Evolutionary conservation across 2,329 filamentous ascomycete genomes (phyloP), one percentile per base, ranked within the genome.

Genomic region (Hyphodiscus sp.): DNA sequence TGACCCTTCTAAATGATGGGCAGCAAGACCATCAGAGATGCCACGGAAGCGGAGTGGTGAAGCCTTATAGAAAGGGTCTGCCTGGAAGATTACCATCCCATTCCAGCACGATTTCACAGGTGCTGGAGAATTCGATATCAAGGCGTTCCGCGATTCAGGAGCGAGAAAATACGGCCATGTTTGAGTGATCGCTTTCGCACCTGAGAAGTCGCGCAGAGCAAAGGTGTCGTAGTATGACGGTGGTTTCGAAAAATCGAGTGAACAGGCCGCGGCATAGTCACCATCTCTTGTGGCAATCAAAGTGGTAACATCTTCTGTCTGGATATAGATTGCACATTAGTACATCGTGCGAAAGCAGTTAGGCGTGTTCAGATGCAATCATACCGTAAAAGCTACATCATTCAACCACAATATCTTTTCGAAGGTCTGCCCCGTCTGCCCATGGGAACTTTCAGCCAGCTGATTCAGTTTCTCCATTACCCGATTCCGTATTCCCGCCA

Each of bases 1-100:
- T n/a, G 82, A 87, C n/a, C 76, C 87, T 68, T 91, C 87, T 26
- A 90, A 73, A 64, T 88, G 86, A 26, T 72, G 64, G 10, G 67
- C 62, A 1, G 81, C 81, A 1, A 91, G 76, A 4, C 75, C 76
- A 63, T 87, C 84, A 0, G 78, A 62, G 15, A 86, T 74, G 1
- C 75, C 83, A 10, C 85, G 80, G 67, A 88, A 89, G 15, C 69
- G 72, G 0, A 88, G 57, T 1, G 52, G 20, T 38, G 7, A 56
- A 43, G 23, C 51, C 15, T 23, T 56, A 45, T 79, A 74, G 62
- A 83, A 83, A 1, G 81, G 78, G n/a, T 70, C 70, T 0, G 78
- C 74, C 18, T 79, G 74, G 71, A 82, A 79, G 44, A 70, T 72
- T 2, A 59, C 74, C 63, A 78, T 75, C 19, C 77, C 79, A 47